Percentiles rank a stretch among this genome's conserved stretches.
These are phyloP conservation scores for Neopestalotiopsis clavispora DNA, from an alignment of 2,329 filamentous ascomycete genomes.

Conservation along the genomic window DNA sequence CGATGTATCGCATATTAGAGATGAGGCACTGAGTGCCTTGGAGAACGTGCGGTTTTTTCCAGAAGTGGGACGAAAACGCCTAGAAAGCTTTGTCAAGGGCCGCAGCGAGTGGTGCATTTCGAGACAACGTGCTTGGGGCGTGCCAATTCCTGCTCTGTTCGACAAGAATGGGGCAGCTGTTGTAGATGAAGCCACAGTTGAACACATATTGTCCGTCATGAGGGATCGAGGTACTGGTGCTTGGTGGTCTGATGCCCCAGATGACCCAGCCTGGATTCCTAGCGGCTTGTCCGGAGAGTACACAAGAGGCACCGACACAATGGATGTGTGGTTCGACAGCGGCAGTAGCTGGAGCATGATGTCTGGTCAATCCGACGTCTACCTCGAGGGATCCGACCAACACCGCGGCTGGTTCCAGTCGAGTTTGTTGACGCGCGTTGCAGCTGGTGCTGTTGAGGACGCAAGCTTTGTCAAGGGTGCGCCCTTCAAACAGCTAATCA, in stretches of 20 bases:
- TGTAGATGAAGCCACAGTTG: conserved; percentile 79
- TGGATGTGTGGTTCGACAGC: conserved; percentile 99
- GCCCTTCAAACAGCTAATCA: conserved; percentile 89
- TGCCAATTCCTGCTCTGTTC: conserved; percentile 92
- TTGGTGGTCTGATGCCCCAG: conserved; percentile 86
- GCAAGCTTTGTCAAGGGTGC: conserved; percentile 45
- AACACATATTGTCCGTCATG: conserved; percentile 83
- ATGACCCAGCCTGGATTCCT: conserved; percentile 81
- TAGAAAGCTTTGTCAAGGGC: conserved; percentile 85
- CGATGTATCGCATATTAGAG: conserved; percentile 83
- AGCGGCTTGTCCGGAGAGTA: conserved; percentile 65
- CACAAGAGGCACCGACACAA: conserved; percentile 85
- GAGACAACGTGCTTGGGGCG: conserved; percentile 92
- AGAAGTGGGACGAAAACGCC: conserved; percentile 70
- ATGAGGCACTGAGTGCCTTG: conserved; percentile 72
- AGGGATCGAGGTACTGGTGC: conserved; percentile 81
- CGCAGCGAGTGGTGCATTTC: conserved; percentile 98
- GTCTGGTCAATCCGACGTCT: conserved; percentile 73
- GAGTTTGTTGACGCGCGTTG: conserved; percentile 84
- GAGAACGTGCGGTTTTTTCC: conserved; percentile 80
- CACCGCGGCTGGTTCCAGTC: conserved; percentile 99
- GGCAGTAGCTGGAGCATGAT: conserved; percentile 86
- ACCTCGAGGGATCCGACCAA: conserved; percentile 93
- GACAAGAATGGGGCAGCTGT: conserved; percentile 73
- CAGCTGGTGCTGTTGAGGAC: conserved; percentile 55